Base-by-base conservation (phyloP, 441 rosid species). In the Pelargonium australe region DNA sequence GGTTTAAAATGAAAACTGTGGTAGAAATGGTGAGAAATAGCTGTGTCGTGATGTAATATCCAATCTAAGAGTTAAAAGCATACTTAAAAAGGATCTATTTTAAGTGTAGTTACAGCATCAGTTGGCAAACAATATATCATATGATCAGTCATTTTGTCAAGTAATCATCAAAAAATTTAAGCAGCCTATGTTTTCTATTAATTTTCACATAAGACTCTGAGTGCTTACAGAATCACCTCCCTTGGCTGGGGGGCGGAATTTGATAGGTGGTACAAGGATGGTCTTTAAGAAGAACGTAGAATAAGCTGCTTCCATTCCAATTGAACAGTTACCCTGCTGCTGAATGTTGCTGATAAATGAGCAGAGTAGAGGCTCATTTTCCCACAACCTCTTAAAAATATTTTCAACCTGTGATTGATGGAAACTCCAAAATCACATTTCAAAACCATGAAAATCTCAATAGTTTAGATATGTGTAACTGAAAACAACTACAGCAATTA, bases 231-330 rank as follows among this genome's bases (percentile, higher is more conserved):
- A 82, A 80, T 89, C 96, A 64, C 95, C 93, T 44, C 97, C 96
- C 77, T 85, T 89, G 44, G 98, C 78, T 2, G 96, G 95, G 3
- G 97, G 91, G 60, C 98, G 88, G 71, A 95, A 95, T 80, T 86
- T 95, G 76, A 79, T 90, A 45, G 99, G 98, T 75, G 97, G 90
- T 61, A 92, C 98, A 63, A 92, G 84, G 80, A 95, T 69, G 67
- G 85, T 80, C 69, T 87, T 90, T 72, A 95, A 69, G 79, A 95
- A 92, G 77, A 89, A 95, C 89, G 90, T 89, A 34, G 82, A 80
- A 55, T 81, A 78, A 45, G 87, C 93, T 25, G 70, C 67, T 69
- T 80, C 82, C 53, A 66, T 80, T 60, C 81, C 81, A 73, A 73
- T 81, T 71, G 68, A 40, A 65, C 31, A 14, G 23, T 41, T 65